Evolutionary conservation across 495 filamentous ascomycete genomes (phyloP).

Genomic region (Penicillium roqueforti): DNA sequence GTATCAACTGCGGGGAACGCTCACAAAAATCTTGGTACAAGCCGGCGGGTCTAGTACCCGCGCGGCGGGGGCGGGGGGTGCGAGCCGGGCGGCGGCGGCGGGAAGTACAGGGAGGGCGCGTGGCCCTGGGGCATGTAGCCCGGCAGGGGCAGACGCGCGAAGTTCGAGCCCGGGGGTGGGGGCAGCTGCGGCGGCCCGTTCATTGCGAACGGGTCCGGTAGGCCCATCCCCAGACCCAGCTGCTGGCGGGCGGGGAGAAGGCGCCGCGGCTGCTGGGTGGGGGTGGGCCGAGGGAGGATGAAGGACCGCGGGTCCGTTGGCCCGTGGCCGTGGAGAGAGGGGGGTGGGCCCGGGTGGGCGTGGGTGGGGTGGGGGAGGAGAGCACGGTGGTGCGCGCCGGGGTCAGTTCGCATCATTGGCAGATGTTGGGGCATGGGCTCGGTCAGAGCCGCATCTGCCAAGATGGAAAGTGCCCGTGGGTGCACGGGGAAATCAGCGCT

Average conservation of each 20-base stretch:
- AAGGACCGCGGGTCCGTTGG: conserved; percentile 39
- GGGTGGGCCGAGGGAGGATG: conserved; percentile 38
- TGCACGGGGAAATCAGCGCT: background rate
- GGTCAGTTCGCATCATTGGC: conserved; percentile 24
- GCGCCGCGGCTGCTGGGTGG: conserved; percentile 37
- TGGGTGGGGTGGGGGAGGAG: conserved; percentile 28
- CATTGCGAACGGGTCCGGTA: conserved; percentile 36
- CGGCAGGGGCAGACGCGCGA: conserved; percentile 33
- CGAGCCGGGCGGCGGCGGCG: conserved; percentile 16
- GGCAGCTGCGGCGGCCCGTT: conserved; percentile 39
- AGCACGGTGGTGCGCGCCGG: conserved; percentile 25
- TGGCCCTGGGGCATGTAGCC: conserved; percentile 24
- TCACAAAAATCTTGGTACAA: conserved; percentile 9
- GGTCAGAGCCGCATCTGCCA: conserved; percentile 35
- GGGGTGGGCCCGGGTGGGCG: conserved; percentile 20
- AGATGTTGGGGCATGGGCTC: conserved; percentile 23
- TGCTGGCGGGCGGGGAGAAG: conserved; percentile 36
- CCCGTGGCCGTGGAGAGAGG: background rate
- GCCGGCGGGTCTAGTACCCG: conserved; percentile 11
- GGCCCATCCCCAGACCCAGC: conserved; percentile 21
- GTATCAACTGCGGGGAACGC: conserved; percentile 6
- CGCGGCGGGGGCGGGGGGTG: conserved; percentile 16
- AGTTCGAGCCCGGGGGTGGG: conserved; percentile 41
- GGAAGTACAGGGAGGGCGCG: conserved; percentile 18
- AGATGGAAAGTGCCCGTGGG: conserved; percentile 26